Evolutionary conservation across 1,139 yeast species (phyloP).

Genomic region (Diutina rugosa): DNA sequence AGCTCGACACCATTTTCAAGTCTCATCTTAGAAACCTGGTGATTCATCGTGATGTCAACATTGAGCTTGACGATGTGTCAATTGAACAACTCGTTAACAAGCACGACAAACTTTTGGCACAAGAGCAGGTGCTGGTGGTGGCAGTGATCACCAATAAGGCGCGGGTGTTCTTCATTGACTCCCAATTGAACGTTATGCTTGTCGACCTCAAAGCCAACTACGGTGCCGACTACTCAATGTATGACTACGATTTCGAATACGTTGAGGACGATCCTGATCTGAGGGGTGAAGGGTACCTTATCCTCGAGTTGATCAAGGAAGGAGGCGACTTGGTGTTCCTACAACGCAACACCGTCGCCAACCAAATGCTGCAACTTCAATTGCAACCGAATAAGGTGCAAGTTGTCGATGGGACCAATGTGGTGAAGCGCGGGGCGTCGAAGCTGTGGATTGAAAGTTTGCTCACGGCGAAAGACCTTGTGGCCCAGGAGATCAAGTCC

Average conservation of each 20-base stretch:
- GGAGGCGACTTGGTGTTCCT: slow-evolving; percentile 49
- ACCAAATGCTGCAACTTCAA: slow-evolving; percentile 9
- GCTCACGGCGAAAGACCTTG: slow-evolving; percentile 32
- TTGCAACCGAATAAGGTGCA: slow-evolving; percentile 15
- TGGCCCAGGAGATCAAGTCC: slow-evolving; percentile 11
- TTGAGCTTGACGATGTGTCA: slow-evolving; percentile 18
- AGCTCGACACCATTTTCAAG: slow-evolving; percentile 26
- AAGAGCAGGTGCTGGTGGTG: slow-evolving; percentile 24
- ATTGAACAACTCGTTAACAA: slow-evolving; percentile 30
- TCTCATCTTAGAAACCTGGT: slow-evolving; percentile 20
- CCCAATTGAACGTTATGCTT: slow-evolving; percentile 23
- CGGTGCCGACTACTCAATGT: slow-evolving; percentile 57
- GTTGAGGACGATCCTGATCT: slow-evolving; percentile 28
- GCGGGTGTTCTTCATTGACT: slow-evolving; percentile 29
- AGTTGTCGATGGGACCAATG: slow-evolving; percentile 23
- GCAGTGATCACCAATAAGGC: slow-evolving; percentile 38
- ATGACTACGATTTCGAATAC: slow-evolving; percentile 57
- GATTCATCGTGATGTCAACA: slow-evolving; percentile 12
- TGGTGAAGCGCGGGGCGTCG: slow-evolving; percentile 21
- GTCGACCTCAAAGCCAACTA: slow-evolving; percentile 37
- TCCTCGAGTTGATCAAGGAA: slow-evolving; percentile 45
- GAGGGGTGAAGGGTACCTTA: slow-evolving; percentile 39
- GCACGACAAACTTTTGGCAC: slow-evolving; percentile 20
- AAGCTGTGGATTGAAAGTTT: slow-evolving; percentile 40
- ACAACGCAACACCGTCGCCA: slow-evolving; percentile 21